These are phyloP conservation scores for Heterobasidion annosum DNA, from an alignment of 1,284 basidiomycete genomes.

Conservation along the genomic window DNA sequence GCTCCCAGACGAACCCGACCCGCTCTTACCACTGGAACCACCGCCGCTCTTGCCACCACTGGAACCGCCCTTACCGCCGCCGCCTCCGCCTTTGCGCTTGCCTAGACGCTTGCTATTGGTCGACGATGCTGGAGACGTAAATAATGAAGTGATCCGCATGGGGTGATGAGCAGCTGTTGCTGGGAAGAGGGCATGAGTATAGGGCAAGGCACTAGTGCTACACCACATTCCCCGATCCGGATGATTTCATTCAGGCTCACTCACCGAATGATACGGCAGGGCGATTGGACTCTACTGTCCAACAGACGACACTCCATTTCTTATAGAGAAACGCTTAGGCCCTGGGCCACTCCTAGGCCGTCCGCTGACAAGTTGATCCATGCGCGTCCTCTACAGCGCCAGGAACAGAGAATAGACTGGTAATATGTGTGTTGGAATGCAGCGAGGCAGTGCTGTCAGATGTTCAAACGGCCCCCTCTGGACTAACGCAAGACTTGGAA, in stretches of 20 bases:
- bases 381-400: no score
- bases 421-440: no score
- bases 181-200: not conserved
- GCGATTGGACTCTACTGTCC: no score
- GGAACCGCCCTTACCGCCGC: not conserved
- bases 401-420: no score
- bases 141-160: not conserved
- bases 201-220: no score
- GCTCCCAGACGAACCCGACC: not conserved
- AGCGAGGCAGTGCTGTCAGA: no score
- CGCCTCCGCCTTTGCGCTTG: slow-evolving; percentile 8
- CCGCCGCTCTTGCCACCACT: slow-evolving; percentile 1
- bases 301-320: no score
- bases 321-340: no score
- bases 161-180: not conserved
- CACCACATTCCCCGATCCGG: not conserved
- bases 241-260: not conserved
- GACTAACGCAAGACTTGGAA: no score
- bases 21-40: slow-evolving; percentile 1
- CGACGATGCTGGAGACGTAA: not conserved
- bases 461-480: no score
- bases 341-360: no score
- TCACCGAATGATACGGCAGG: not conserved
- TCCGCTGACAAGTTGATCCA: no score
- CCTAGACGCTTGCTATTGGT: not conserved